Evolutionary conservation across 2,329 filamentous ascomycete genomes (phyloP).

Genomic region (Pseudogymnoascus sp.): DNA sequence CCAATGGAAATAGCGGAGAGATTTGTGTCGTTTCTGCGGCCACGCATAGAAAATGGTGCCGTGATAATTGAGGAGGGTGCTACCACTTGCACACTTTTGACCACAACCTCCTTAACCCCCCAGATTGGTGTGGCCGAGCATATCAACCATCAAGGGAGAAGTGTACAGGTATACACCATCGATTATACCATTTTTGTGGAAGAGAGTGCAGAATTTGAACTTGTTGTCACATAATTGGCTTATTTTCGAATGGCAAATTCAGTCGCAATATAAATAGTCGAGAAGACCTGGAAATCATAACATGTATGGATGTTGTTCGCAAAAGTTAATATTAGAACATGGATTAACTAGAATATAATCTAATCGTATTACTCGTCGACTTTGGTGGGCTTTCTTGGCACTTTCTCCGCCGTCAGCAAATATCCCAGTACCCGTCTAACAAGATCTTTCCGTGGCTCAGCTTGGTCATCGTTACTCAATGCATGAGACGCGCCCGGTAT

Average conservation of each 20-base stretch:
- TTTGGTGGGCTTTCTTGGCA: background rate
- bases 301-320: background rate
- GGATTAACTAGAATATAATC: background rate
- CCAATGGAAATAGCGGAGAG: background rate
- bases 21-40: background rate
- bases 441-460: conserved; percentile 27
- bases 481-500: conserved; percentile 42
- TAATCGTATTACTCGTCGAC: background rate
- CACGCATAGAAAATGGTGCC: background rate
- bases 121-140: background rate
- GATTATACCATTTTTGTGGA: background rate
- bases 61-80: background rate
- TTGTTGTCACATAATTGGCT: background rate
- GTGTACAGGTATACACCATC: background rate
- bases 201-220: background rate
- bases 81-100: background rate
- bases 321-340: background rate
- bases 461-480: conserved; percentile 40
- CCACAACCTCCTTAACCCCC: background rate
- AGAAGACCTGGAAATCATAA: background rate
- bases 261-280: background rate
- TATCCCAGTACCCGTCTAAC: conserved; percentile 17
- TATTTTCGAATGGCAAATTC: background rate
- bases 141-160: conserved; percentile 1
- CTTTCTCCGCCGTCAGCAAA: conserved; percentile 10